Evolutionary conservation across 352 stramenopile species (phyloP).

Genomic region (Pythium sp.): DNA sequence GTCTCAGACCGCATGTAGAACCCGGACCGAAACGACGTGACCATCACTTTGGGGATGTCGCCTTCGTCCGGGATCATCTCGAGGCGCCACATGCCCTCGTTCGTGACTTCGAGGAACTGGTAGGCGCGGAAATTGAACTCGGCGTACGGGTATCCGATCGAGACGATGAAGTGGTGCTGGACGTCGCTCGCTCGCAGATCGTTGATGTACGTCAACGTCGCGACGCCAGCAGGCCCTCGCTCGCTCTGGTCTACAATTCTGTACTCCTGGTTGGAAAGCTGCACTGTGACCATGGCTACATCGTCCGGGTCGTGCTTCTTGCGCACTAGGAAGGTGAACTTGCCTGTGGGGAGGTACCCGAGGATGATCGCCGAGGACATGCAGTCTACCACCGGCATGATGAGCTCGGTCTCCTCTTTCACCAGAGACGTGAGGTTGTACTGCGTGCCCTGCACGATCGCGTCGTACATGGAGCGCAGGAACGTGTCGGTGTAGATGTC

Average conservation of each 20-base stretch:
- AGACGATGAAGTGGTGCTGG: conserved; percentile 27
- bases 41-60: conserved; percentile 27
- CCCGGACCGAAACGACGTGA: conserved; percentile 27
- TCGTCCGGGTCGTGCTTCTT: conserved; percentile 13
- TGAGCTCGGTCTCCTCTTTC: conserved; percentile 25
- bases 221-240: conserved; percentile 21
- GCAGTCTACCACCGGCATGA: conserved; percentile 46
- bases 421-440: conserved; percentile 37
- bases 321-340: conserved; percentile 35
- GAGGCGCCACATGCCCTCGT: conserved; percentile 23
- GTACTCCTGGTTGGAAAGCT: conserved; percentile 34
- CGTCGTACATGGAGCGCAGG: conserved; percentile 25
- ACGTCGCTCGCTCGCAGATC: conserved; percentile 26
- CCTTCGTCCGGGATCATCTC: conserved; percentile 19
- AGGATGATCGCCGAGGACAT: conserved; percentile 24
- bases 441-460: conserved; percentile 21
- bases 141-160: conserved; percentile 32
- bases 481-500: conserved; percentile 38
- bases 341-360: conserved; percentile 15
- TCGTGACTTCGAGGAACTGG: conserved; percentile 19
- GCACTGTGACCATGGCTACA: conserved; percentile 25
- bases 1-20: conserved; percentile 27
- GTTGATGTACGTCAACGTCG: conserved; percentile 25
- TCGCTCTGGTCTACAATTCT: conserved; percentile 20
- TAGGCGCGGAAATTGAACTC: conserved; percentile 32